These are phyloP conservation scores for Macroventuria anomochaeta DNA, from an alignment of 2,329 filamentous ascomycete species.

Conservation along the genomic window DNA sequence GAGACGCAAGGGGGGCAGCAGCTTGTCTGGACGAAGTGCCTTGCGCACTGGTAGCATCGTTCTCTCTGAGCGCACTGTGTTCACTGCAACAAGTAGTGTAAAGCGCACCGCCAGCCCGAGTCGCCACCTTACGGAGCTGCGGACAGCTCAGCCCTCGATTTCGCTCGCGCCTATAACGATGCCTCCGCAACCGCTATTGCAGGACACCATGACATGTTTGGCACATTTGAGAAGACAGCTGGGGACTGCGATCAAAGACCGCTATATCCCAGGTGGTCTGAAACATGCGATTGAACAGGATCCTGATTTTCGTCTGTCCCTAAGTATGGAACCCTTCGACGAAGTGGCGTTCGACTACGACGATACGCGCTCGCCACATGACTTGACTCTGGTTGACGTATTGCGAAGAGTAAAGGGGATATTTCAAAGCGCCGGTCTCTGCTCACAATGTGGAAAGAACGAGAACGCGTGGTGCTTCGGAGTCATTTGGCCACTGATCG, in stretches of 20 bases:
- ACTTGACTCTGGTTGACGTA: not conserved
- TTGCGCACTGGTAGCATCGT: too few relatives aligned
- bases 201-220: not conserved
- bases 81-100: not conserved
- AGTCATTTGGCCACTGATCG: slow-evolving; percentile 20
- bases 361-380: slow-evolving; percentile 2
- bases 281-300: slow-evolving; percentile 14
- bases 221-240: not conserved
- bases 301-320: slow-evolving; percentile 8
- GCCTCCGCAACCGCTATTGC: not conserved
- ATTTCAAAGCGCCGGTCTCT: slow-evolving; percentile 14
- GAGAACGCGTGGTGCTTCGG: slow-evolving; percentile 22
- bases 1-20: too few relatives aligned
- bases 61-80: not conserved
- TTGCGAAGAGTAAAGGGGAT: slow-evolving; percentile 14
- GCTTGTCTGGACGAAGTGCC: too few relatives aligned
- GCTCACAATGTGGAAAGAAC: slow-evolving; percentile 13
- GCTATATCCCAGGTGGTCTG: not conserved
- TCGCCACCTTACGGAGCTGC: not conserved
- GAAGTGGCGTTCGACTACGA: slow-evolving; percentile 15
- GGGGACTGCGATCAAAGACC: too few relatives aligned
- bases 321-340: slow-evolving; percentile 17
- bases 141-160: not conserved
- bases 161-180: not conserved
- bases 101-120: not conserved